Conservation (phyloP, 225 moss, liverwort and hornwort genomes). For the Lunularia cruciata region DNA sequence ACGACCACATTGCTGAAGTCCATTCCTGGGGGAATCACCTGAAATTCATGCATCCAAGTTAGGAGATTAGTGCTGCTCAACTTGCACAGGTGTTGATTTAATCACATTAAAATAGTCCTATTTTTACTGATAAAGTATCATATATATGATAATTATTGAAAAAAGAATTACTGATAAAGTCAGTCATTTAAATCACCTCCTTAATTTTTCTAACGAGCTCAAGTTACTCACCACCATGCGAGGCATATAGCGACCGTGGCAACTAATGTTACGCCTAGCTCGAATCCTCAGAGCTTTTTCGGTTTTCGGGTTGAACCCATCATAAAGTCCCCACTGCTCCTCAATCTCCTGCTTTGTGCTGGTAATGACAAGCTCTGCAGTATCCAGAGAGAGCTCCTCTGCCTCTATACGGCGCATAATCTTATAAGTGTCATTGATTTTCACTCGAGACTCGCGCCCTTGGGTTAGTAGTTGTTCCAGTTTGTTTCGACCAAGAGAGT, state of each 20-base stretch:
- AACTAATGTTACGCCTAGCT: constrained; percentile 44
- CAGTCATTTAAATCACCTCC: too few relatives aligned
- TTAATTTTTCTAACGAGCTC: too few relatives aligned
- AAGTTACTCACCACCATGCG: constrained; percentile 53
- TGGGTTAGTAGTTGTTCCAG: constrained; percentile 59
- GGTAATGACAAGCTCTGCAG: constrained; percentile 60
- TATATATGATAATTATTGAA: not conserved
- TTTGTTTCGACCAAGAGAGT: constrained; percentile 62
- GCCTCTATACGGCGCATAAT: constrained; percentile 66
- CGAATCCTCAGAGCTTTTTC: constrained; percentile 50
- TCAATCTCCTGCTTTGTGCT: constrained; percentile 65
- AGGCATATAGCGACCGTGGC: constrained; percentile 64
- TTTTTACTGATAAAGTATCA: not conserved
- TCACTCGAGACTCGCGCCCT: constrained; percentile 46
- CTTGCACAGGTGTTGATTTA: too few relatives aligned
- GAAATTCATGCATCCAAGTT: constrained; percentile 1
- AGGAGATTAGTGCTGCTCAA: not conserved
- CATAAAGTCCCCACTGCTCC: constrained; percentile 62
- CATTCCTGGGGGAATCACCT: constrained; percentile 71
- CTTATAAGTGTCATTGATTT: constrained; percentile 56
- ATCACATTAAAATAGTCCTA: too few relatives aligned
- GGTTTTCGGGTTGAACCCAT: constrained; percentile 54
- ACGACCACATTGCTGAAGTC: constrained; percentile 63
- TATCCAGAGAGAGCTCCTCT: constrained; percentile 55
- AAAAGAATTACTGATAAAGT: not conserved